Conservation (phyloP, 78 protist species). For the Chrysochromulina tobinii region DNA sequence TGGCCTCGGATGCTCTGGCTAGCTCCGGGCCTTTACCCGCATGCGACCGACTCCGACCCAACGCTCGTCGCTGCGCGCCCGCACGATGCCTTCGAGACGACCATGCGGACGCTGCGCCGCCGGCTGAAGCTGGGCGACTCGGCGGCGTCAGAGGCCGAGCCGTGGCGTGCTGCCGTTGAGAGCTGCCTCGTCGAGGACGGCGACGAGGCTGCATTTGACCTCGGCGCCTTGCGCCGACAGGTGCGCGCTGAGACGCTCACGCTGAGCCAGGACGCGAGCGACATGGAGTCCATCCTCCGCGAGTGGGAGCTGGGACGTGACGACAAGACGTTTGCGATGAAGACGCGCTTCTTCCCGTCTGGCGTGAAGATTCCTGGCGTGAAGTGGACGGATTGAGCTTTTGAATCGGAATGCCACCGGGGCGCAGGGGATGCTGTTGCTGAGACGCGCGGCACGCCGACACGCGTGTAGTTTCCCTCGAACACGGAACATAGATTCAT, state of each 20-base stretch:
- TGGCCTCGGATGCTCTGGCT: slow-evolving; percentile 21
- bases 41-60: background rate
- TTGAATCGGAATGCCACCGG: no score
- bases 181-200: background rate
- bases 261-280: background rate
- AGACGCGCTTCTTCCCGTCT: background rate
- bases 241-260: background rate
- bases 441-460: no score
- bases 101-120: background rate
- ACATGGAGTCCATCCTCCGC: background rate
- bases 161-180: background rate
- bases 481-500: no score
- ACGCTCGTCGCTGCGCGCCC: background rate
- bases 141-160: background rate
- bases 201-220: background rate
- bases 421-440: no score
- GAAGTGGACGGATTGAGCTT: background rate
- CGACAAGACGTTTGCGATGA: background rate
- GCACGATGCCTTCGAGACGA: background rate
- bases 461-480: no score
- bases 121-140: background rate
- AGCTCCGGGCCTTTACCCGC: background rate
- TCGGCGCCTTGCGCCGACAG: background rate
- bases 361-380: background rate
- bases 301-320: background rate